Conservation (phyloP, 768 basidiomycete genomes). For the Tylopilus sp. region DNA sequence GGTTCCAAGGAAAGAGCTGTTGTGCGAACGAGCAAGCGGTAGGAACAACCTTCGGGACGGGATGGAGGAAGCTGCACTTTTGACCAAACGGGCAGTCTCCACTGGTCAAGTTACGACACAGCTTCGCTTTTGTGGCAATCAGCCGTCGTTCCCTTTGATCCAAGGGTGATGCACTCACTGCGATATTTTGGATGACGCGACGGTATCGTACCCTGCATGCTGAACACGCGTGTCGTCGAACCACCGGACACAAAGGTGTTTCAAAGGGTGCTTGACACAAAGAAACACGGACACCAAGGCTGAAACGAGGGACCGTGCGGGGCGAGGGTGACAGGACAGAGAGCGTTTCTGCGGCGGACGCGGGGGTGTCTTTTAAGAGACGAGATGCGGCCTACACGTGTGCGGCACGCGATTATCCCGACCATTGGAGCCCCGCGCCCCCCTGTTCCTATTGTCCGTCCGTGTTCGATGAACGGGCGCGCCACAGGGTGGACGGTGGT, state of each 20-base stretch:
- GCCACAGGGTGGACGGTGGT: not conserved
- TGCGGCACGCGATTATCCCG: slow-evolving; percentile 31
- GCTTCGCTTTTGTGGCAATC: slow-evolving; percentile 28
- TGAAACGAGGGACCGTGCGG: slow-evolving; percentile 1
- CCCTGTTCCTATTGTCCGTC: slow-evolving; percentile 11
- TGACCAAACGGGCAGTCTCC: slow-evolving; percentile 38
- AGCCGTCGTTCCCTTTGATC: not conserved
- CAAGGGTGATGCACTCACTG: slow-evolving; percentile 23
- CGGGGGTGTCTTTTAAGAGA: slow-evolving; percentile 28
- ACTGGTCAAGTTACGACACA: slow-evolving; percentile 35
- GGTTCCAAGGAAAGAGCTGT: slow-evolving; percentile 16
- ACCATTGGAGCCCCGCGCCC: slow-evolving; percentile 9
- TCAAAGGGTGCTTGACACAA: not conserved
- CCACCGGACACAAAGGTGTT: not conserved
- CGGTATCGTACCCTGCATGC: slow-evolving; percentile 6
- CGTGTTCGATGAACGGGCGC: slow-evolving; percentile 2
- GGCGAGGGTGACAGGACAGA: slow-evolving; percentile 8
- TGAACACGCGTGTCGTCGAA: slow-evolving; percentile 5
- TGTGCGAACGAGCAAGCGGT: slow-evolving; percentile 15
- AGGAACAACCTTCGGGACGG: slow-evolving; percentile 10
- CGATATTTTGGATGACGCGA: slow-evolving; percentile 28
- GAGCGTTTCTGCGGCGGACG: slow-evolving; percentile 22
- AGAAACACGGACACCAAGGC: not conserved
- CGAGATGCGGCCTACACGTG: slow-evolving; percentile 32
- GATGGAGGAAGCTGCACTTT: slow-evolving; percentile 39